Evolutionary conservation across 192 early-diverging fungal genomes (phyloP), one percentile per base, ranked within the genome.

Genomic region (Phlyctochytrium bullatum): DNA sequence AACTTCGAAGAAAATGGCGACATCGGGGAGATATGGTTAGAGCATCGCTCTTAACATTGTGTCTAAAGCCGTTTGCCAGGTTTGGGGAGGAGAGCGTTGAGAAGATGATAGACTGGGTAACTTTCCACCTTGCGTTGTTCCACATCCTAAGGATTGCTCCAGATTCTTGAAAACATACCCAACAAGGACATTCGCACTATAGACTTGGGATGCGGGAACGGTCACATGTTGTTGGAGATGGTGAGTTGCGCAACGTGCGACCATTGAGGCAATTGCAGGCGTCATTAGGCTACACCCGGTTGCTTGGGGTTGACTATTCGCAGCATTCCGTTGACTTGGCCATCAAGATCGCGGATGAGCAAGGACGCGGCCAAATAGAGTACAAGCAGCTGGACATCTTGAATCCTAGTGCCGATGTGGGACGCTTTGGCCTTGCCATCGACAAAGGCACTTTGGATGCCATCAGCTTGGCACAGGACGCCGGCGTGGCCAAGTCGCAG

Each of bases 381-480:
- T 81, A 80, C 30, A 68, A 64, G 76, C 25, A 58, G 1, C 36
- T 82, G 27, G 79, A 81, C 59, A 61, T 81, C 33, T 63, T 81
- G 62, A 25, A 69, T 17, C 65, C 65, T 29, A 53, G 36, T 12
- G 59, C 61, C 16, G 50, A 34, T 17, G 50, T 36, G 31, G 64
- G 50, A 40, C 23, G 32, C 62, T 78, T 36, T 68, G 73, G 53
- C 87, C 73, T 71, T 12, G 84, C 91, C 54, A 62, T 97, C 63
- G 95, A 97, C 73, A 97, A 97, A 74, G 95, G 95, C 54, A 96
- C 95, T 0, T 94, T 90, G 67, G 95, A 97, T 74, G 95, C 95
- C 2, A 96, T 97, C 32, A 87, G 88, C 58, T 76, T 97, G 10
- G 76, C 82, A 27, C 78, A 75, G 23, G 71, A 75, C 32, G 68